These are phyloP conservation scores for Sclerotiophoma versabilis DNA, from an alignment of 2,329 filamentous ascomycete species.

Conservation along the genomic window DNA sequence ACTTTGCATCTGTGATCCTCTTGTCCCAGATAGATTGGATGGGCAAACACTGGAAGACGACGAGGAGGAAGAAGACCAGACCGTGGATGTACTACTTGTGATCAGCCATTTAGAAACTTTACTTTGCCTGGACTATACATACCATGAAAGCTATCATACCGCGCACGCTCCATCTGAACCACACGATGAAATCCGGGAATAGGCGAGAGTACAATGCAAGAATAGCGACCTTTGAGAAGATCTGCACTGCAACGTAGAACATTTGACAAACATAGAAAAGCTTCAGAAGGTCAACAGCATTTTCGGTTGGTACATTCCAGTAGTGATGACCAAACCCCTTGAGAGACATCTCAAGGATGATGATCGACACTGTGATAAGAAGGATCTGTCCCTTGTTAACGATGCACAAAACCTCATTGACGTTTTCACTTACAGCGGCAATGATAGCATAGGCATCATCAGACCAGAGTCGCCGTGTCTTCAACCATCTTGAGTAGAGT, in stretches of 20 bases:
- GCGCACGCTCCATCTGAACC: slow-evolving; percentile 23
- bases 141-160: slow-evolving; percentile 24
- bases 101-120: not conserved
- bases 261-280: slow-evolving; percentile 26
- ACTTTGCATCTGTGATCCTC: slow-evolving; percentile 16
- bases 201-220: slow-evolving; percentile 20
- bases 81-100: slow-evolving; percentile 12
- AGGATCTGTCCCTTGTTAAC: slow-evolving; percentile 7
- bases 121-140: not conserved
- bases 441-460: slow-evolving; percentile 25
- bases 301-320: slow-evolving; percentile 17
- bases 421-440: slow-evolving; percentile 13
- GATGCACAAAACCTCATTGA: not conserved
- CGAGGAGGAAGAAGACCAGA: slow-evolving; percentile 21
- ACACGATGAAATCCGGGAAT: slow-evolving; percentile 16
- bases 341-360: slow-evolving; percentile 25
- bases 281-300: slow-evolving; percentile 20
- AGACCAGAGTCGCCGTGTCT: slow-evolving; percentile 15
- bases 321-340: slow-evolving; percentile 26
- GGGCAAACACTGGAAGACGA: slow-evolving; percentile 23
- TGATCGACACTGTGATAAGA: slow-evolving; percentile 17
- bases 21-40: slow-evolving; percentile 26
- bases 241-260: slow-evolving; percentile 22
- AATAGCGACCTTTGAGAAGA: slow-evolving; percentile 25
- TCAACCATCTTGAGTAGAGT: slow-evolving; percentile 25